A percentile compares a stretch with the other conserved stretches of the same genome.
These are phyloP conservation scores for Tolypocladium endophyticum DNA, from an alignment of 2,329 filamentous ascomycete genomes.

Conservation along the genomic window DNA sequence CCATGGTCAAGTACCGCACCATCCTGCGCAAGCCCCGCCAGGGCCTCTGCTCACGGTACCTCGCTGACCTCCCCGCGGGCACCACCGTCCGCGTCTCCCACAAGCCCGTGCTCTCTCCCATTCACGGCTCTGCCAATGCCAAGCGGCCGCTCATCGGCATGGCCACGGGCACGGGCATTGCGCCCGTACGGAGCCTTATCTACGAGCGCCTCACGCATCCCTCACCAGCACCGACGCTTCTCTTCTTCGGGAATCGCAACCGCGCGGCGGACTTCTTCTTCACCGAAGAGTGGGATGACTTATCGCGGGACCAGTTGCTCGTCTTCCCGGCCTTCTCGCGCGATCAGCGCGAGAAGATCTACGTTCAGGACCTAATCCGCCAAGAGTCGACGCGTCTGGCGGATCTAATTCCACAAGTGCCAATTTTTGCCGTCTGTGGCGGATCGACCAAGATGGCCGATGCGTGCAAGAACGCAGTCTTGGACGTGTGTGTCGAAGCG, in stretches of 20 bases:
- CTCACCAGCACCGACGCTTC: constrained; percentile 31
- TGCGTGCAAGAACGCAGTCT: constrained; percentile 40
- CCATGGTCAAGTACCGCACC: constrained; percentile 85
- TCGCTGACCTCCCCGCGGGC: constrained; percentile 51
- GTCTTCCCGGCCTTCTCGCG: constrained; percentile 39
- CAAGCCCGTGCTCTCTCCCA: constrained; percentile 34
- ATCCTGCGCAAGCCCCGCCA: constrained; percentile 74
- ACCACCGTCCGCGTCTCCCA: constrained; percentile 51
- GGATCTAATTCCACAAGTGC: constrained; percentile 22
- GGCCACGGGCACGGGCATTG: constrained; percentile 77
- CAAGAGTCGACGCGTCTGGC: constrained; percentile 25
- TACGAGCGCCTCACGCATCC: constrained; percentile 49
- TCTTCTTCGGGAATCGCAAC: constrained; percentile 84
- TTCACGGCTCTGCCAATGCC: constrained; percentile 25
- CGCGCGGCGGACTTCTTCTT: constrained; percentile 71
- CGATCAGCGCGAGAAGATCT: constrained; percentile 37
- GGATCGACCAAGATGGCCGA: constrained; percentile 48
- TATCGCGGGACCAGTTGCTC: constrained; percentile 10
- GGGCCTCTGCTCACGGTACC: constrained; percentile 83
- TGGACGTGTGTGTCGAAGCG: constrained; percentile 34
- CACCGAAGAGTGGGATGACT: constrained; percentile 55
- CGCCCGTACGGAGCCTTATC: constrained; percentile 73
- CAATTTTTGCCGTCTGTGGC: constrained; percentile 44
- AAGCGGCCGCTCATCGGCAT: constrained; percentile 60
- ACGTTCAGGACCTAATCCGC: constrained; percentile 45